phyloP scores from a whole-genome alignment of 73 alveolate species.

The Stentor roeselii region DNA sequence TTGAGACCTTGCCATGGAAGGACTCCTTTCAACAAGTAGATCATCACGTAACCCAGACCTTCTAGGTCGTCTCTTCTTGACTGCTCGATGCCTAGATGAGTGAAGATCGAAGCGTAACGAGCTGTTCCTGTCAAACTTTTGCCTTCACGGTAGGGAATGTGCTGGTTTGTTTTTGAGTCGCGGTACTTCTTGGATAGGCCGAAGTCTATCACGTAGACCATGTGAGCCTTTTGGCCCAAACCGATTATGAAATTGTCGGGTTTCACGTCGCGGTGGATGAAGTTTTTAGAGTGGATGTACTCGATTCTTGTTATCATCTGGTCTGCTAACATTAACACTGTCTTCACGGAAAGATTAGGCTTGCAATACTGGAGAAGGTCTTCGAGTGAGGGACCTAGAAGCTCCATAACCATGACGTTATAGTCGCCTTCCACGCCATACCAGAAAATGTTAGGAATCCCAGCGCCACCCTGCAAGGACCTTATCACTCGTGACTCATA shows the following conservation, averaged over 20 bases:
- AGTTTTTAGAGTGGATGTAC: constrained; percentile 68
- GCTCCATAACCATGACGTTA: constrained; percentile 67
- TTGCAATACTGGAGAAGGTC: constrained; percentile 47
- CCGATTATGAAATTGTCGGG: constrained; percentile 92
- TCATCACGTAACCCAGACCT: constrained; percentile 62
- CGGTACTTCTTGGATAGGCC: constrained; percentile 49
- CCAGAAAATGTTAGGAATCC: constrained; percentile 69
- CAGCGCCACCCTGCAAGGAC: constrained; percentile 68
- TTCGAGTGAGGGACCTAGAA: constrained; percentile 60
- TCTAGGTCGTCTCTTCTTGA: constrained; percentile 77
- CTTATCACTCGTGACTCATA: constrained; percentile 48
- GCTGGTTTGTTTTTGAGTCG: constrained; percentile 52
- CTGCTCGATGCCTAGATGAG: constrained; percentile 69
- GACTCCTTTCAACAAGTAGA: constrained; percentile 45
- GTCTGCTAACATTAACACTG: constrained; percentile 73
- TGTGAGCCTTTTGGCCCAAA: constrained; percentile 54
- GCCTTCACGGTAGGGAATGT: constrained; percentile 70
- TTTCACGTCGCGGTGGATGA: constrained; percentile 85
- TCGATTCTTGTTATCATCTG: constrained; percentile 83
- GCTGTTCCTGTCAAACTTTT: constrained; percentile 69
- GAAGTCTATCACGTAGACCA: constrained; percentile 56
- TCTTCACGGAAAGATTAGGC: constrained; percentile 51
- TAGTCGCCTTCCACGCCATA: constrained; percentile 63
- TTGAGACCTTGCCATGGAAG: constrained; percentile 90
- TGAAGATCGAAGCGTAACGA: constrained; percentile 60